phyloP scores from a whole-genome alignment of 2,329 filamentous ascomycete genomes.

The Gliomastix tumulicola region DNA sequence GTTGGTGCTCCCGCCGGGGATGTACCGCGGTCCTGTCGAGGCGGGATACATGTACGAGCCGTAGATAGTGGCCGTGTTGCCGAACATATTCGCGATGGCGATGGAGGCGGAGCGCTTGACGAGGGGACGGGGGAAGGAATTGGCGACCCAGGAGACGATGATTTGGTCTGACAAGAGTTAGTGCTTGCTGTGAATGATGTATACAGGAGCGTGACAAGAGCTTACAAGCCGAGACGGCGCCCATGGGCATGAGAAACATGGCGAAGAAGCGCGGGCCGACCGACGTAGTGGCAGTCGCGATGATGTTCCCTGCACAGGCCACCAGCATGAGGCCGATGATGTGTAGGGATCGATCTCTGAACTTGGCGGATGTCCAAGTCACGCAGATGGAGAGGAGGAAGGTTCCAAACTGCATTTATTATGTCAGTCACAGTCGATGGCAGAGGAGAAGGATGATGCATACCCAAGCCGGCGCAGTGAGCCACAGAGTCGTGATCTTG shows the following conservation, averaged over 20 bases:
- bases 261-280: slow-evolving; percentile 51
- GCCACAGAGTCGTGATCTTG: slow-evolving; percentile 43
- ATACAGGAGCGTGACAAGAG: not conserved
- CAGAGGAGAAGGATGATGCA: slow-evolving; percentile 4
- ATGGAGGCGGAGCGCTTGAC: slow-evolving; percentile 61
- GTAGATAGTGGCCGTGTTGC: slow-evolving; percentile 48
- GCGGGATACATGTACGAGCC: slow-evolving; percentile 38
- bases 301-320: slow-evolving; percentile 45
- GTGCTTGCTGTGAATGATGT: not conserved
- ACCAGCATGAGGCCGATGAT: slow-evolving; percentile 46
- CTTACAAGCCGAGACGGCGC: slow-evolving; percentile 38
- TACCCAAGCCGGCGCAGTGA: slow-evolving; percentile 53
- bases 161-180: slow-evolving; percentile 30
- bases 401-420: slow-evolving; percentile 30
- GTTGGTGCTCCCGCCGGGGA: slow-evolving; percentile 51
- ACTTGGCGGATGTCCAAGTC: slow-evolving; percentile 46
- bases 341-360: slow-evolving; percentile 48
- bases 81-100: slow-evolving; percentile 60
- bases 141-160: slow-evolving; percentile 62
- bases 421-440: not conserved
- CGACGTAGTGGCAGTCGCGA: slow-evolving; percentile 42
- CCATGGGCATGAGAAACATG: slow-evolving; percentile 55
- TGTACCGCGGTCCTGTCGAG: slow-evolving; percentile 33
- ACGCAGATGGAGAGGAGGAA: slow-evolving; percentile 46
- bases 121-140: slow-evolving; percentile 63